Conservation (phyloP, 2,329 filamentous ascomycete species). For the Juglanconis oblonga region DNA sequence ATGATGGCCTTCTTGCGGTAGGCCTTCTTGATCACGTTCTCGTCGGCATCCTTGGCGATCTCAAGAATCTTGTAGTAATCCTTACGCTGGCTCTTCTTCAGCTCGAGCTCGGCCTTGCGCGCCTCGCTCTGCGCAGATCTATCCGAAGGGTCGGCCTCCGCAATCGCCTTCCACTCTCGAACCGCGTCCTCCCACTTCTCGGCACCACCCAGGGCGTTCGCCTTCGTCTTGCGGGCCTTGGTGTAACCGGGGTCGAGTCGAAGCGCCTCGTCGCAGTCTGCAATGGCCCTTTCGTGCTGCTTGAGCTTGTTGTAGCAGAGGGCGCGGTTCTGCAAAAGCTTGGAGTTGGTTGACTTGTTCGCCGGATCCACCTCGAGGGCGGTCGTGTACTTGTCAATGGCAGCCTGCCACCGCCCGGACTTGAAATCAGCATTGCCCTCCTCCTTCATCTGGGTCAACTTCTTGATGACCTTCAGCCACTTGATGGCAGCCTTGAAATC, state of each 20-base stretch:
- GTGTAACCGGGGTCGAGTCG: slow-evolving; percentile 78
- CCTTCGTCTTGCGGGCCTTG: slow-evolving; percentile 91
- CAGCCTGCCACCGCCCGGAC: slow-evolving; percentile 72
- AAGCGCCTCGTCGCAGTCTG: slow-evolving; percentile 82
- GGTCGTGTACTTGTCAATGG: slow-evolving; percentile 79
- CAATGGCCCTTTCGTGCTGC: slow-evolving; percentile 76
- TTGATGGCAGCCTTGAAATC: slow-evolving; percentile 88
- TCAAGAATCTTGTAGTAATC: slow-evolving; percentile 99
- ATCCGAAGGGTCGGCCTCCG: slow-evolving; percentile 80
- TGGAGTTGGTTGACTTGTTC: slow-evolving; percentile 92
- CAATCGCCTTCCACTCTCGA: slow-evolving; percentile 81
- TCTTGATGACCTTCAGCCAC: slow-evolving; percentile 85
- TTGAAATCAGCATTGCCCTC: slow-evolving; percentile 93
- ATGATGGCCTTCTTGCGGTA: slow-evolving; percentile 93
- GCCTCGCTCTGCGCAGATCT: slow-evolving; percentile 79
- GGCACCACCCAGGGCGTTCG: slow-evolving; percentile 80
- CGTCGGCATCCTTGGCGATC: slow-evolving; percentile 79
- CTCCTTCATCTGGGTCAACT: slow-evolving; percentile 88
- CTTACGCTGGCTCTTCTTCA: slow-evolving; percentile 95
- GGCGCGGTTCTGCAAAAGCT: slow-evolving; percentile 90
- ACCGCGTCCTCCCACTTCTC: slow-evolving; percentile 92
- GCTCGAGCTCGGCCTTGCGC: slow-evolving; percentile 83
- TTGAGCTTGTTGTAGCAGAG: slow-evolving; percentile 81
- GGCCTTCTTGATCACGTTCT: slow-evolving; percentile 89
- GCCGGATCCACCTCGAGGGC: slow-evolving; percentile 81